phyloP scores from a whole-genome alignment of 148 eudicot species.

The Silene uniflora region DNA sequence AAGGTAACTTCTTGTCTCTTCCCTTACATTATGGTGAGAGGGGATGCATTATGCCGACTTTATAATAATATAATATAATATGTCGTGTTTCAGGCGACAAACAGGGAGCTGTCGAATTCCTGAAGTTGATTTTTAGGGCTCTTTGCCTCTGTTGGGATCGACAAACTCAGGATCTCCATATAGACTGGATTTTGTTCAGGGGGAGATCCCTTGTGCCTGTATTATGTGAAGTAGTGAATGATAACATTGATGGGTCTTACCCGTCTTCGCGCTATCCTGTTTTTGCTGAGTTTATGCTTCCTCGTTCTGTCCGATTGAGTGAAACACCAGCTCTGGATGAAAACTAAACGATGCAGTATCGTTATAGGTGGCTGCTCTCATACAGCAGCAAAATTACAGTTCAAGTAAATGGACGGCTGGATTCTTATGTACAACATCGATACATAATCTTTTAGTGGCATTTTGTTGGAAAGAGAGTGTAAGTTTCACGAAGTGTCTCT shows the following conservation, averaged over 20 bases:
- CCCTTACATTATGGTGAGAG: neutral
- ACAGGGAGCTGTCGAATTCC: slow-evolving; percentile 84
- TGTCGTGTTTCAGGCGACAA: slow-evolving; percentile 59
- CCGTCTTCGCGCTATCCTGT: slow-evolving; percentile 96
- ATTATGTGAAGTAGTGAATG: slow-evolving; percentile 81
- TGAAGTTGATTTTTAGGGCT: slow-evolving; percentile 86
- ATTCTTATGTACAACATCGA: too few species aligned
- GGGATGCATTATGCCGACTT: neutral
- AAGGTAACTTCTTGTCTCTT: slow-evolving; percentile 45
- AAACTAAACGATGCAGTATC: slow-evolving; percentile 21
- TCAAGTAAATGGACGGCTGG: too few species aligned
- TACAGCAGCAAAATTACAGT: too few species aligned
- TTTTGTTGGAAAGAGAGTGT: too few species aligned
- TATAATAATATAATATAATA: slow-evolving; percentile 3
- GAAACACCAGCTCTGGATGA: slow-evolving; percentile 54
- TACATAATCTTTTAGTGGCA: too few species aligned
- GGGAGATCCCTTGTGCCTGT: slow-evolving; percentile 87
- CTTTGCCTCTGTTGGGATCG: slow-evolving; percentile 99
- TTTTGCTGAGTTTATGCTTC: slow-evolving; percentile 91
- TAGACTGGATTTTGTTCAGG: slow-evolving; percentile 86
- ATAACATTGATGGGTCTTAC: slow-evolving; percentile 75
- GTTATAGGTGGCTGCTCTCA: neutral
- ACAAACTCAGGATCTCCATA: slow-evolving; percentile 93
- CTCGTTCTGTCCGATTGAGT: slow-evolving; percentile 70
- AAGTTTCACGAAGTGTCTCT: too few species aligned